These are phyloP conservation scores for Salvia hispanica DNA, from an alignment of 257 asterid genomes.

Conservation along the genomic window DNA sequence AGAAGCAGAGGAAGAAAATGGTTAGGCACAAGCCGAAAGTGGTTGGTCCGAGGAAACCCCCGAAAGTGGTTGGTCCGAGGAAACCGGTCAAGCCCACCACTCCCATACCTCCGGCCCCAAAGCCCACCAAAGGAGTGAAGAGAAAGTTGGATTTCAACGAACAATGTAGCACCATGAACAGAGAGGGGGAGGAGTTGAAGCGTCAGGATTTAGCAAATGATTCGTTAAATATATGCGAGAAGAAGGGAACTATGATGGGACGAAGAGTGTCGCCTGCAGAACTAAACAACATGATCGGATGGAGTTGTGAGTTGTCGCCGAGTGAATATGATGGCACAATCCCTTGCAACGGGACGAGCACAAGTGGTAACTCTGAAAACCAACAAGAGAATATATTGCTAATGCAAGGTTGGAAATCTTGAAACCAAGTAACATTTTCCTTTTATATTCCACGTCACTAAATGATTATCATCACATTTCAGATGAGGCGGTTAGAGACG, in stretches of 20 bases:
- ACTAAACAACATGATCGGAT: not conserved
- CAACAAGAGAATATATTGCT: not conserved
- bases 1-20: slow-evolving; percentile 22
- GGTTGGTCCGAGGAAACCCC: slow-evolving; percentile 34
- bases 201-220: not conserved
- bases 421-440: not conserved
- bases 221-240: slow-evolving; percentile 13
- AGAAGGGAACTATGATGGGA: too few relatives aligned
- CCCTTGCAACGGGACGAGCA: not conserved
- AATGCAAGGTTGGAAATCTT: slow-evolving; percentile 18
- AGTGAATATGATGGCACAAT: too few relatives aligned
- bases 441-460: not conserved
- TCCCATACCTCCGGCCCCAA: slow-evolving; percentile 37
- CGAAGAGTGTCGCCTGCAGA: slow-evolving; percentile 22
- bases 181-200: not conserved
- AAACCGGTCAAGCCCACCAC: slow-evolving; percentile 30
- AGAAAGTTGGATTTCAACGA: slow-evolving; percentile 30
- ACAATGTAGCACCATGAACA: not conserved
- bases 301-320: not conserved
- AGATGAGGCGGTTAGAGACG: slow-evolving; percentile 29
- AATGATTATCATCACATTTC: not conserved
- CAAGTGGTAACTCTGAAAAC: not conserved
- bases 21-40: slow-evolving; percentile 53
- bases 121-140: slow-evolving; percentile 9
- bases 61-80: slow-evolving; percentile 44